Evolutionary conservation across 345 rosid genomes (phyloP).

Genomic region (Litchi chinensis): DNA sequence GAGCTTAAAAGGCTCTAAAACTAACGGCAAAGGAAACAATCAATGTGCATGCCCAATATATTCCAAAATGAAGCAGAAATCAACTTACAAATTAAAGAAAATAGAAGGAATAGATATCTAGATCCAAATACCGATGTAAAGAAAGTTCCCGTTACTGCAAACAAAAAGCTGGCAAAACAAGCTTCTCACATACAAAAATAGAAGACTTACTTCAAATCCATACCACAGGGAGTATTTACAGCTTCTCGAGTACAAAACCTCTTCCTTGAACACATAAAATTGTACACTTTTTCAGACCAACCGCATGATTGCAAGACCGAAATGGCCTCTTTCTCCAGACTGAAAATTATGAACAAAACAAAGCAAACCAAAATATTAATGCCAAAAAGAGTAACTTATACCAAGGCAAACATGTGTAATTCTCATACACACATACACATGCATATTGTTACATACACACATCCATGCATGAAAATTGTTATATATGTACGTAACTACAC

Average conservation of each 20-base stretch:
- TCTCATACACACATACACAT: not conserved
- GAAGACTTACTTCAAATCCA: slow-evolving; percentile 64
- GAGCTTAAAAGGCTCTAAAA: not conserved
- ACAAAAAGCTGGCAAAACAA: not conserved
- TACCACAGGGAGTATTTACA: slow-evolving; percentile 35
- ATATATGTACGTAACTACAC: not conserved
- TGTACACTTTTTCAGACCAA: slow-evolving; percentile 62
- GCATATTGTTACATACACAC: not conserved
- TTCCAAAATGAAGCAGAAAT: not conserved
- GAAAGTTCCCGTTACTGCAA: not conserved
- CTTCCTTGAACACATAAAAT: slow-evolving; percentile 67
- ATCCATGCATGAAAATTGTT: not conserved
- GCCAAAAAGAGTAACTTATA: not conserved
- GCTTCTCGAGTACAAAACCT: slow-evolving; percentile 41
- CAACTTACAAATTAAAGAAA: not conserved
- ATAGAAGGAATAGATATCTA: not conserved
- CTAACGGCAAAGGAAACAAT: not conserved
- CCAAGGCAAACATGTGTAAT: slow-evolving; percentile 6
- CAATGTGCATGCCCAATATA: not conserved
- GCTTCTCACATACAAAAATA: not conserved
- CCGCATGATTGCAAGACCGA: slow-evolving; percentile 67
- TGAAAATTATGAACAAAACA: slow-evolving; percentile 32
- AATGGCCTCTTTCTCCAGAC: slow-evolving; percentile 63
- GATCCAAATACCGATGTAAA: not conserved
- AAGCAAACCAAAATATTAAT: slow-evolving; percentile 5